Evolutionary conservation across 2,329 filamentous ascomycete species (phyloP), one percentile per base, ranked within the genome.

Genomic region (Ophiostoma australiae): DNA sequence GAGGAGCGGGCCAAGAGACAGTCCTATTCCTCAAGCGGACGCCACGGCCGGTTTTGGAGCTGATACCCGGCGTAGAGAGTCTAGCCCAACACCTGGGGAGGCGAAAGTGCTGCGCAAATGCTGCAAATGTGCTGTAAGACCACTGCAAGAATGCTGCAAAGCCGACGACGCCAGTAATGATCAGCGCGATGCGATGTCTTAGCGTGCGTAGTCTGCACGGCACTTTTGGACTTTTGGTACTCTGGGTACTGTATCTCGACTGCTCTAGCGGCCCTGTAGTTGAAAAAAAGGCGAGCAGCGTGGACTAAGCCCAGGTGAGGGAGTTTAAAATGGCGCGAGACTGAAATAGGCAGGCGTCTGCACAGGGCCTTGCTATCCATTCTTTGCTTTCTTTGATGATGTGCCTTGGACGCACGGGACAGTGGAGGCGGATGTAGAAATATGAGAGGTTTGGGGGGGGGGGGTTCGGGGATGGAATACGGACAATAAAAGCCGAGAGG

Each of bases 291-390:
- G 20, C 41, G 41, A 44, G 41, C 41, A 44, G 13, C 41, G 41
- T 44, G 10, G 15, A 27, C 61, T 65, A 35, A 17, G 33, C 31
- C 58, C 23, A 33, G 27, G 35, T 37, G 31, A 35, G 61, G 33
- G 13, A 39, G 61, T 65, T 65, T 20, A 23, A n/a, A 35, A 65
- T 17, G 33, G 61, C 61, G 61, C 61, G 61, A 65, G 61, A 17
- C 61, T 65, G 10, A 17, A 35, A 65, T 35, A 65, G 61, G 61
- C 61, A 65, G 61, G 61, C 37, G 61, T 15, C 52, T 23, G 31
- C 33, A 63, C 6, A 4, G 15, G 17, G 58, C 11, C 17, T 63
- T 35, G 39, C 61, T 35, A 37, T 10, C 33, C 27, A 37, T 23
- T 65, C 20, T 20, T 58, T 58, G 17, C 52, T 27, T 58, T 58